These are phyloP conservation scores for Butyriboletus appendiculatus DNA, from an alignment of 1,284 basidiomycete genomes.

Conservation along the genomic window DNA sequence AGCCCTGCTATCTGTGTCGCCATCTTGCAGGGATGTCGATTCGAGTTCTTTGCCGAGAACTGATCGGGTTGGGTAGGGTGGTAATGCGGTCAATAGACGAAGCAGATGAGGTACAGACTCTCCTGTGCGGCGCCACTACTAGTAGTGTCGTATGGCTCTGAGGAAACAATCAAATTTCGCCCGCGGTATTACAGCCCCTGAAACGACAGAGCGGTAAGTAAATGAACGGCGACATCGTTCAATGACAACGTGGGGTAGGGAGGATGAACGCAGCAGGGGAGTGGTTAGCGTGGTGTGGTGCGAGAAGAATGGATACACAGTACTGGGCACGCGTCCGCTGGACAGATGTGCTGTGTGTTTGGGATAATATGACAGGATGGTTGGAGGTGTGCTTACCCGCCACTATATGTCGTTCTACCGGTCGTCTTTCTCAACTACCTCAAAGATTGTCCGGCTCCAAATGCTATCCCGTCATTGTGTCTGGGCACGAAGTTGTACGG, in stretches of 20 bases:
- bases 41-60: slow-evolving; percentile 9
- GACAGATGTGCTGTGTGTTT: neutral
- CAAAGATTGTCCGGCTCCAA: slow-evolving; percentile 84
- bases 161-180: slow-evolving; percentile 80
- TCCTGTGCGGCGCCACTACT: slow-evolving; percentile 47
- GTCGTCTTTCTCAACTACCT: slow-evolving; percentile 93
- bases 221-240: slow-evolving; percentile 26
- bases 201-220: slow-evolving; percentile 23
- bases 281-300: slow-evolving; percentile 9
- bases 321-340: slow-evolving; percentile 13
- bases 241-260: slow-evolving; percentile 14
- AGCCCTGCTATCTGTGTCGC: slow-evolving; percentile 29
- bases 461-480: slow-evolving; percentile 91
- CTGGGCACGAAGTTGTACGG: slow-evolving; percentile 47
- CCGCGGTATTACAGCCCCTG: too few relatives aligned
- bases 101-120: slow-evolving; percentile 18
- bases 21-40: slow-evolving; percentile 40
- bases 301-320: slow-evolving; percentile 1
- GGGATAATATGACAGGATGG: slow-evolving; percentile 13
- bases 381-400: slow-evolving; percentile 66
- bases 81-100: slow-evolving; percentile 26
- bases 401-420: slow-evolving; percentile 98
- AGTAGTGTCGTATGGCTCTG: slow-evolving; percentile 86
- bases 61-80: slow-evolving; percentile 37
- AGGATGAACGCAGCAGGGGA: slow-evolving; percentile 8